Percentiles rank a stretch among this genome's conserved stretches.
Conservation (phyloP, 164 flowering plant genomes). For the Dillenia suffruticosa region DNA sequence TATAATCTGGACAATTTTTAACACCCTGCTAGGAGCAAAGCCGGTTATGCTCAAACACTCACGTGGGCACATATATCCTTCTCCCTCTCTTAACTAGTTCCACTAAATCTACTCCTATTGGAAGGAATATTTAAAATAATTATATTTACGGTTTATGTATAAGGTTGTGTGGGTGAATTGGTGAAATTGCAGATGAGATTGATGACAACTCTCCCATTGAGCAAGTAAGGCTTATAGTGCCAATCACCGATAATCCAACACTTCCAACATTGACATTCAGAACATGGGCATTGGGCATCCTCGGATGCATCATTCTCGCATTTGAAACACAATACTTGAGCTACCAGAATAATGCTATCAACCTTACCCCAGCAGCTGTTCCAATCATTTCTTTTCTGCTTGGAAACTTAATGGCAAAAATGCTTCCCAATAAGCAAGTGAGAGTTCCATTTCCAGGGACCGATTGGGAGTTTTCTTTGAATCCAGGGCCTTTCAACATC, state of each 20-base stretch:
- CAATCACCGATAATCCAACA: constrained; percentile 8
- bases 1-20: too few relatives aligned
- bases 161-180: too few relatives aligned
- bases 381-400: too few relatives aligned
- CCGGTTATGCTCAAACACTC: too few relatives aligned
- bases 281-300: constrained; percentile 3
- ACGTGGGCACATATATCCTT: too few relatives aligned
- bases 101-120: too few relatives aligned
- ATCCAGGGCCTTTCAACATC: constrained; percentile 17
- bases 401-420: too few relatives aligned
- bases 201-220: background rate
- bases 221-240: constrained; percentile 8
- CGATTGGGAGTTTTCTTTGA: constrained; percentile 9
- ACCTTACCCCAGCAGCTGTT: constrained; percentile 1
- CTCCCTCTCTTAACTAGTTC: too few relatives aligned
- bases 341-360: constrained; percentile 8
- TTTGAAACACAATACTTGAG: constrained; percentile 13
- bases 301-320: constrained; percentile 10
- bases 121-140: too few relatives aligned
- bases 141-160: too few relatives aligned
- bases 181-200: background rate
- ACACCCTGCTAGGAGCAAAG: too few relatives aligned
- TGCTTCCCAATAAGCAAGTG: too few relatives aligned
- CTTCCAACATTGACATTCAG: constrained; percentile 6
- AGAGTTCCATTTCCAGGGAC: constrained; percentile 1